Evolutionary conservation across 352 stramenopile species (phyloP).

Genomic region (Plasmopara viticola): DNA sequence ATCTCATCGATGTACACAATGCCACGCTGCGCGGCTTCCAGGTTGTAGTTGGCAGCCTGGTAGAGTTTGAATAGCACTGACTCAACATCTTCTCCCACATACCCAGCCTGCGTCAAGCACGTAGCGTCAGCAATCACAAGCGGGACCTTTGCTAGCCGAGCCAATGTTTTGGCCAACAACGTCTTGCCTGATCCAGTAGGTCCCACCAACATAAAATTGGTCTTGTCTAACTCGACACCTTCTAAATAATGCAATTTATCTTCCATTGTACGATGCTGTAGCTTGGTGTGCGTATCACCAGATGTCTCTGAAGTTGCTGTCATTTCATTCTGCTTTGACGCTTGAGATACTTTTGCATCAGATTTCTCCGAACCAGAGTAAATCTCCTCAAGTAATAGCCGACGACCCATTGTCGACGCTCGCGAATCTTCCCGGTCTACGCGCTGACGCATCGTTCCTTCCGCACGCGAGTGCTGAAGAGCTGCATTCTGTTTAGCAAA

Average conservation of each 20-base stretch:
- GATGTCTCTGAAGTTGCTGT: slow-evolving; percentile 1
- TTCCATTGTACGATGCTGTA: slow-evolving; percentile 22
- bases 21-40: slow-evolving; percentile 92
- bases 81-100: slow-evolving; percentile 98
- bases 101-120: slow-evolving; percentile 96
- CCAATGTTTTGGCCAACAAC: slow-evolving; percentile 94
- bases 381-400: slow-evolving; percentile 58
- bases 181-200: slow-evolving; percentile 97
- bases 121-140: slow-evolving; percentile 97
- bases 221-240: slow-evolving; percentile 97
- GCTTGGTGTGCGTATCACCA: slow-evolving; percentile 10
- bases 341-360: slow-evolving; percentile 9
- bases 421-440: slow-evolving; percentile 29
- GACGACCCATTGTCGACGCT: slow-evolving; percentile 39
- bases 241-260: slow-evolving; percentile 67
- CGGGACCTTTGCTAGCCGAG: slow-evolving; percentile 93
- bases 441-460: slow-evolving; percentile 19
- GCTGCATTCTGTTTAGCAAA: slow-evolving; percentile 17
- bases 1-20: slow-evolving; percentile 99
- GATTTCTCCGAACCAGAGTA: slow-evolving; percentile 41
- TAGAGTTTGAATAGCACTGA: slow-evolving; percentile 98
- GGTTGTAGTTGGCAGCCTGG: slow-evolving; percentile 93
- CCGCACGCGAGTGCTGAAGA: slow-evolving; percentile 10
- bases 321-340: slow-evolving; percentile 14
- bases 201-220: slow-evolving; percentile 94